These are phyloP conservation scores for Luffa acutangula DNA, from an alignment of 306 rosid species.

Conservation along the genomic window DNA sequence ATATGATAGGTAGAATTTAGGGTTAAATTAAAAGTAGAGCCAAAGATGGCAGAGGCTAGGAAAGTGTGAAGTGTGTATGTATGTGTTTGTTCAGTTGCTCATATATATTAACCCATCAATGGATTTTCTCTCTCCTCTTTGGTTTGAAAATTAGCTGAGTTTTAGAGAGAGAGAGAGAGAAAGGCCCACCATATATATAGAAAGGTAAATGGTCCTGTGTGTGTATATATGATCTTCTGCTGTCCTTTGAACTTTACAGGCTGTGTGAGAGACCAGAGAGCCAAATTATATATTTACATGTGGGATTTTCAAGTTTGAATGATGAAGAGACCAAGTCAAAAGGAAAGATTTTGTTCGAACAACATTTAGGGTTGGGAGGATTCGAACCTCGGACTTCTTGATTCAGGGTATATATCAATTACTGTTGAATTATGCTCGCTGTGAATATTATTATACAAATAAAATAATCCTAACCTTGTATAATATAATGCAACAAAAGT, in stretches of 20 bases:
- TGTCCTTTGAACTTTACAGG: constrained; percentile 79
- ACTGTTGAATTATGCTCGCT: too few relatives aligned
- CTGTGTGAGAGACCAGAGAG: constrained; percentile 27
- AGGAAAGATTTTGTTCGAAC: too few relatives aligned
- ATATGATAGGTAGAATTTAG: neutral
- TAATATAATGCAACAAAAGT: too few relatives aligned
- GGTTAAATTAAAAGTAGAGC: neutral
- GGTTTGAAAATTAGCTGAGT: constrained; percentile 6
- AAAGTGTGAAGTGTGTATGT: constrained; percentile 9
- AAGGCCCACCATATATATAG: constrained; percentile 2
- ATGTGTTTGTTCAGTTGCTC: neutral
- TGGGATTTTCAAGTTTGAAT: constrained; percentile 15
- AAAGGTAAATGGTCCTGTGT: constrained; percentile 29
- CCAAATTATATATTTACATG: neutral
- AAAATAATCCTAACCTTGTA: too few relatives aligned
- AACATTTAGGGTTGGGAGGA: too few relatives aligned
- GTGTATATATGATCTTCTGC: constrained; percentile 10
- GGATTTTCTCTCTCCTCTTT: neutral
- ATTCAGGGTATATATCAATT: too few relatives aligned
- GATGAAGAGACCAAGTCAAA: neutral
- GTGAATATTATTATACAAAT: too few relatives aligned
- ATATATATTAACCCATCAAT: constrained; percentile 1
- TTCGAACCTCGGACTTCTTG: too few relatives aligned
- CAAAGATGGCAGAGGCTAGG: constrained; percentile 15
- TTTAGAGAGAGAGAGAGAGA: constrained; percentile 12